A percentile compares a stretch with the other conserved stretches of the same genome.
Conservation (phyloP, 2,329 filamentous ascomycete genomes). For the Calonectria pseudoreteaudii region DNA sequence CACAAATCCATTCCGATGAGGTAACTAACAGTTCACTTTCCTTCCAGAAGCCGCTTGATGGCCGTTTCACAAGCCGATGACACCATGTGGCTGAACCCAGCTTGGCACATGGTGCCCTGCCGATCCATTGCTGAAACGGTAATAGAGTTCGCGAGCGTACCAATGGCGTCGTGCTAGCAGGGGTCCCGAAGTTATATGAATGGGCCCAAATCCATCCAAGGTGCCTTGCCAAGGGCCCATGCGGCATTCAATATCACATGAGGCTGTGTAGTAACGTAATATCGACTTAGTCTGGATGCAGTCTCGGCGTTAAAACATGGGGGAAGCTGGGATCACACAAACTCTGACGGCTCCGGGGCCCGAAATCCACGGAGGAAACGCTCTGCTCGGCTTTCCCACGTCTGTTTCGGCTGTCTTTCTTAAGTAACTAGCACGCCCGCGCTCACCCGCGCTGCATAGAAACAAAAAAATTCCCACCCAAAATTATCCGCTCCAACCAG, state of each 20-base stretch:
- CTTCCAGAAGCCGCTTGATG: neutral
- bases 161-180: neutral
- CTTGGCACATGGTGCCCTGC: neutral
- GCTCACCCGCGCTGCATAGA: neutral
- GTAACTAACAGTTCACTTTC: neutral
- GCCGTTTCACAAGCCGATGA: neutral
- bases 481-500: neutral
- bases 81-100: neutral
- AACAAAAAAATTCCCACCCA: neutral
- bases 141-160: conserved; percentile 6
- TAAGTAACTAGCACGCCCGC: neutral
- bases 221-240: neutral
- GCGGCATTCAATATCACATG: neutral
- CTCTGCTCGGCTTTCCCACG: neutral
- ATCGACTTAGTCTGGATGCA: neutral
- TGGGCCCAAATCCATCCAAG: neutral
- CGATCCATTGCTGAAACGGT: neutral
- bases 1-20: neutral
- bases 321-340: neutral
- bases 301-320: neutral
- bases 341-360: neutral
- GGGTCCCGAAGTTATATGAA: neutral
- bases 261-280: neutral
- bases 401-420: neutral
- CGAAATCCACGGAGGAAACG: neutral